Evolutionary conservation across 441 rosid species (phyloP).

Genomic region (Gossypium laxum): DNA sequence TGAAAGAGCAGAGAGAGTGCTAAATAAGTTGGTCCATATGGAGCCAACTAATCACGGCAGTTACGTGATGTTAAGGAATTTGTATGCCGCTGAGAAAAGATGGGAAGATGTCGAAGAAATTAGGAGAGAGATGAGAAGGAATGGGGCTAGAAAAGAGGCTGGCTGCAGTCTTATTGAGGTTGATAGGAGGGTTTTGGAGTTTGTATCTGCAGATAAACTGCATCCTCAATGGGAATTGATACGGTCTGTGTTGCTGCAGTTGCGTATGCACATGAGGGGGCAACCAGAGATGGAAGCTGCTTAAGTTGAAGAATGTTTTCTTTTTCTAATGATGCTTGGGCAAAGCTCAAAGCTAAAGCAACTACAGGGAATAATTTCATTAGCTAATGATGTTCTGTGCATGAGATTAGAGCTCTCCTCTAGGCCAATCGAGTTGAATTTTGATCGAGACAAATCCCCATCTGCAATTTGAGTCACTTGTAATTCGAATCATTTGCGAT

Average conservation of each 20-base stretch:
- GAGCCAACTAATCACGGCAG: slow-evolving; percentile 42
- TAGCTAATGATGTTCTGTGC: background rate
- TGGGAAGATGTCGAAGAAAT: slow-evolving; percentile 39
- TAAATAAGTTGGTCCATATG: slow-evolving; percentile 22
- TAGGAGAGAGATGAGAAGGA: slow-evolving; percentile 36
- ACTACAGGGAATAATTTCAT: background rate
- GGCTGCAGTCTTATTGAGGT: slow-evolving; percentile 48
- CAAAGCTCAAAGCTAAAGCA: background rate
- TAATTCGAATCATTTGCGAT: background rate
- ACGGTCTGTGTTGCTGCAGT: slow-evolving; percentile 22
- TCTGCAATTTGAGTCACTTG: background rate
- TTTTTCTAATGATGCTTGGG: background rate
- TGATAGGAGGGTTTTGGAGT: slow-evolving; percentile 32
- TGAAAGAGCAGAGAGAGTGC: slow-evolving; percentile 31
- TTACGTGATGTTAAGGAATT: slow-evolving; percentile 38
- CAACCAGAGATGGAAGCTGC: slow-evolving; percentile 10
- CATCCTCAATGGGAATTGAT: slow-evolving; percentile 22
- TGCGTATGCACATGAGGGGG: slow-evolving; percentile 39
- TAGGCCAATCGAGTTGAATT: background rate
- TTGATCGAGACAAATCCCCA: background rate
- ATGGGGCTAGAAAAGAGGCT: slow-evolving; percentile 36
- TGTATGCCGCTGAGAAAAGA: slow-evolving; percentile 40
- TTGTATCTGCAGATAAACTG: slow-evolving; percentile 37
- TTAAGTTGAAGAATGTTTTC: background rate
- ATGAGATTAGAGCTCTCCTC: background rate